Evolutionary conservation across 495 filamentous ascomycete species (phyloP).

Genomic region (Penicillium samsonianum): DNA sequence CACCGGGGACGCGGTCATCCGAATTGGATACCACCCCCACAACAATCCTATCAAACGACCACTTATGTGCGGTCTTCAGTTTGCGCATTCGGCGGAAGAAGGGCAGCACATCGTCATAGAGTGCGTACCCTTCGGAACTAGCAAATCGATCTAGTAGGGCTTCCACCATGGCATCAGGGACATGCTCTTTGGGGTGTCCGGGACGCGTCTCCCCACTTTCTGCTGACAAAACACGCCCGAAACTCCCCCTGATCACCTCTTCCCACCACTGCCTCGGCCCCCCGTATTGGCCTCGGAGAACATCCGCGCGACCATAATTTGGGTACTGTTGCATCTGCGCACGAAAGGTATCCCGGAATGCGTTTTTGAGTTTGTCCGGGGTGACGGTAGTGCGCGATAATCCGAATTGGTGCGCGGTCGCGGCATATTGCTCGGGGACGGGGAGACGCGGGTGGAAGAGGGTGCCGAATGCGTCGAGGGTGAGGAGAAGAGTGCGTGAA

Average conservation of each 20-base stretch:
- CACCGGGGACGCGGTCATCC: conserved; percentile 64
- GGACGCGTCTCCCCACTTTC: not conserved
- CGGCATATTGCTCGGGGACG: conserved; percentile 63
- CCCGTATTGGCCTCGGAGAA: conserved; percentile 46
- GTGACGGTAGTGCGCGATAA: conserved; percentile 40
- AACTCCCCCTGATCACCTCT: conserved; percentile 51
- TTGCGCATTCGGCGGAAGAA: conserved; percentile 52
- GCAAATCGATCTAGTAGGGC: conserved; percentile 62
- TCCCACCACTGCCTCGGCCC: conserved; percentile 70
- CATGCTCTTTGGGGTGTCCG: not conserved
- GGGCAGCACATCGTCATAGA: conserved; percentile 54
- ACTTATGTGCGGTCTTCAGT: conserved; percentile 7
- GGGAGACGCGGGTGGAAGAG: conserved; percentile 64
- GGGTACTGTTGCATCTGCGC: conserved; percentile 51
- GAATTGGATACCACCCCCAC: conserved; percentile 77
- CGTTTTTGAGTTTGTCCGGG: conserved; percentile 29
- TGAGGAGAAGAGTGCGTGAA: conserved; percentile 57
- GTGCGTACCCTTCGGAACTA: conserved; percentile 58
- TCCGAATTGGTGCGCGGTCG: conserved; percentile 59
- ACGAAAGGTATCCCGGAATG: conserved; percentile 54
- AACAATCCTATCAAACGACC: conserved; percentile 39
- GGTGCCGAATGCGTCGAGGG: conserved; percentile 78
- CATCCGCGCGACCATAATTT: conserved; percentile 63
- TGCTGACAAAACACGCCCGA: conserved; percentile 23
- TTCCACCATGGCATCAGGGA: conserved; percentile 52